A percentile compares a stretch with the other conserved stretches of the same genome.
These are phyloP conservation scores for Wakefieldia striispora DNA, from an alignment of 768 basidiomycete genomes.

Conservation along the genomic window DNA sequence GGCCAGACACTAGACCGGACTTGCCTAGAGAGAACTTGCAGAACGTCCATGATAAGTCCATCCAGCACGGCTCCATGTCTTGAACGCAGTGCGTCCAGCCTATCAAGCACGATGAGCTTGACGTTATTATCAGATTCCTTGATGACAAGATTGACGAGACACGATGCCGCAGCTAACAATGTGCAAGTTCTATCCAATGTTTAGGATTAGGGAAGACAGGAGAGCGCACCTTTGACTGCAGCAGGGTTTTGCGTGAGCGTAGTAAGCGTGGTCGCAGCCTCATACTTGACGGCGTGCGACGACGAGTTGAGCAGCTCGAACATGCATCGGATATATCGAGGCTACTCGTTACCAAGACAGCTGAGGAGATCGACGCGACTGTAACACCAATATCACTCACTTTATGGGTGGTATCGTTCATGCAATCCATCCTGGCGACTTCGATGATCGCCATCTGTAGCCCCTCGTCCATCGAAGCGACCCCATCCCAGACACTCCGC, in stretches of 20 bases:
- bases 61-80: slow-evolving; percentile 91
- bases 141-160: slow-evolving; percentile 82
- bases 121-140: slow-evolving; percentile 99
- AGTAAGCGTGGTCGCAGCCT: slow-evolving; percentile 93
- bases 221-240: slow-evolving; percentile 80
- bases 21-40: slow-evolving; percentile 84
- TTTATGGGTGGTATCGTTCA: slow-evolving; percentile 76
- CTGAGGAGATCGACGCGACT: slow-evolving; percentile 4
- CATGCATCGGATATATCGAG: slow-evolving; percentile 92
- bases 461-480: slow-evolving; percentile 81
- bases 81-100: slow-evolving; percentile 76
- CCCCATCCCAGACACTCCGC: slow-evolving; percentile 78
- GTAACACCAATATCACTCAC: slow-evolving; percentile 43
- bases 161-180: slow-evolving; percentile 76
- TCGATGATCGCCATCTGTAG: slow-evolving; percentile 97
- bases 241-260: slow-evolving; percentile 93
- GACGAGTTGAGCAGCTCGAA: slow-evolving; percentile 88
- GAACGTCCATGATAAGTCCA: slow-evolving; percentile 90
- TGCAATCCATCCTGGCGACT: slow-evolving; percentile 86
- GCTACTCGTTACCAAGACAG: slow-evolving; percentile 38
- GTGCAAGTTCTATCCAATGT: slow-evolving; percentile 3
- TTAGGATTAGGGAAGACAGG: background rate
- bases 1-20: background rate
- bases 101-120: slow-evolving; percentile 93
- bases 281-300: slow-evolving; percentile 95